phyloP scores from a whole-genome alignment of 176 grass and related monocot genomes.

The Triticum dicoccoides region DNA sequence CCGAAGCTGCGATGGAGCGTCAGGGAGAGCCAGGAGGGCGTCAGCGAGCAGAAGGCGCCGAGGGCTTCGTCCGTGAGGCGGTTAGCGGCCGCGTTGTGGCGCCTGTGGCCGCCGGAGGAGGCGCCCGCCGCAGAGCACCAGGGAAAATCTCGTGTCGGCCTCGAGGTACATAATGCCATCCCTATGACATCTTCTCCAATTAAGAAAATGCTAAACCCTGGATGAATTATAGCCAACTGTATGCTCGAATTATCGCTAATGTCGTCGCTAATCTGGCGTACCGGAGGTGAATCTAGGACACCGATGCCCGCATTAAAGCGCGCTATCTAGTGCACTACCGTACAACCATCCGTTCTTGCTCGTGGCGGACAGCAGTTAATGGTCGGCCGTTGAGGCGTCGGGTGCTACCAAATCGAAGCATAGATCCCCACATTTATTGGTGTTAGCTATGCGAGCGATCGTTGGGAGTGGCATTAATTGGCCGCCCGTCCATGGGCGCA shows the following conservation, averaged over 20 bases:
- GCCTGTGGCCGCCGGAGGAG: conserved; percentile 44
- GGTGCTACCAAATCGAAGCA: conserved; percentile 35
- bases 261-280: not conserved
- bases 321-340: conserved; percentile 7
- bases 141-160: not conserved
- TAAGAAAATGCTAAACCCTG: not conserved
- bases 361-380: conserved; percentile 34
- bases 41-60: not conserved
- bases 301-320: conserved; percentile 8
- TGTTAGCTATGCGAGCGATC: not conserved
- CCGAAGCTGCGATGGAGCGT: conserved; percentile 25
- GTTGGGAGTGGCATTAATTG: conserved; percentile 39
- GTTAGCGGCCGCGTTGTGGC: conserved; percentile 41
- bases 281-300: conserved; percentile 26
- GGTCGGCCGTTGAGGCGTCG: conserved; percentile 39
- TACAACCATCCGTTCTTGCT: not conserved
- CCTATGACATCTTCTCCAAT: not conserved
- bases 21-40: not conserved
- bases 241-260: not conserved
- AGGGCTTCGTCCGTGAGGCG: conserved; percentile 32
- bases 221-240: not conserved
- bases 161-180: conserved; percentile 31
- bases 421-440: conserved; percentile 43
- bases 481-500: not conserved
- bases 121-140: not conserved